Conservation (phyloP, 768 basidiomycete species). For the Lactifluus hygrophoroides region DNA sequence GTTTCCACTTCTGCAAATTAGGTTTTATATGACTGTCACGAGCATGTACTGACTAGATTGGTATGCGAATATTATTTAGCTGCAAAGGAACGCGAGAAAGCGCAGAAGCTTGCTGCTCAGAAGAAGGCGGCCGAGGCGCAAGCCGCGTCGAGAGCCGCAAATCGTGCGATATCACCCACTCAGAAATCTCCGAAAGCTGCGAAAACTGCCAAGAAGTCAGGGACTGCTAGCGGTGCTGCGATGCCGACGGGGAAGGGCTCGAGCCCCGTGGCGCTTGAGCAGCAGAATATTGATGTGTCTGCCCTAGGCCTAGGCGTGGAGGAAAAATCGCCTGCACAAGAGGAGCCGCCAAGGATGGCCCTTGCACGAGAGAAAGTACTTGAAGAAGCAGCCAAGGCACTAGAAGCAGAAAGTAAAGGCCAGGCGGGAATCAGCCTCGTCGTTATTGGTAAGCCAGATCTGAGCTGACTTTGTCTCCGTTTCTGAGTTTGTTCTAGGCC, state of each 20-base stretch:
- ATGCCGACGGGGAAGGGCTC: slow-evolving; percentile 30
- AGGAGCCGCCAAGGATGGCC: slow-evolving; percentile 53
- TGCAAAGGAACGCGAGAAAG: slow-evolving; percentile 73
- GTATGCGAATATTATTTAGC: slow-evolving; percentile 39
- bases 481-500: slow-evolving; percentile 45
- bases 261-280: slow-evolving; percentile 38
- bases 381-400: slow-evolving; percentile 58
- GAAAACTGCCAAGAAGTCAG: slow-evolving; percentile 37
- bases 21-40: slow-evolving; percentile 14
- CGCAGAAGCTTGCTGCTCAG: slow-evolving; percentile 43
- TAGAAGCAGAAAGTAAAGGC: slow-evolving; percentile 40
- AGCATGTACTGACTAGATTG: slow-evolving; percentile 29
- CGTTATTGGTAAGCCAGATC: slow-evolving; percentile 67
- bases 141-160: slow-evolving; percentile 11
- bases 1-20: slow-evolving; percentile 28
- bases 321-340: slow-evolving; percentile 35
- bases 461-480: background rate
- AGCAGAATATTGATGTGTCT: slow-evolving; percentile 61
- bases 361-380: slow-evolving; percentile 75
- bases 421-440: slow-evolving; percentile 79
- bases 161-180: slow-evolving; percentile 17
- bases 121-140: slow-evolving; percentile 34
- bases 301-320: slow-evolving; percentile 56
- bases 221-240: slow-evolving; percentile 20
- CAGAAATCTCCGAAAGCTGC: slow-evolving; percentile 8